Percentiles rank a stretch among this genome's conserved stretches.
phyloP scores from a whole-genome alignment of 805 yeast species.

The Blastobotrys chiropterorum region DNA sequence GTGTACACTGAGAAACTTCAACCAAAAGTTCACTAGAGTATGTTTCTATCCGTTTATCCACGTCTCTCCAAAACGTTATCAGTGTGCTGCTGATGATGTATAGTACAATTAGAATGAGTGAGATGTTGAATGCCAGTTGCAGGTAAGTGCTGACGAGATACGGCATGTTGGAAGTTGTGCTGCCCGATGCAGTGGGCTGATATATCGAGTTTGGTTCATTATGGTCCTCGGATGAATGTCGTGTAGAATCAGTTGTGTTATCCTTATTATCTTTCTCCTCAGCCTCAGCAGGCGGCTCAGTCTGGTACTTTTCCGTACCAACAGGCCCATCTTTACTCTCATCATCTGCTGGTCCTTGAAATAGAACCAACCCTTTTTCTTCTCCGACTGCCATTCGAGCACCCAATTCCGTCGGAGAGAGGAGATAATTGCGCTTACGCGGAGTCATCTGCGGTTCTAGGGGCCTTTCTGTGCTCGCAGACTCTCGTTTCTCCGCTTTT shows the following conservation, averaged over 20 bases:
- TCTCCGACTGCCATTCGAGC: constrained; percentile 1
- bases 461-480: not conserved
- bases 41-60: constrained; percentile 54
- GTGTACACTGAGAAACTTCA: constrained; percentile 59
- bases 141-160: constrained; percentile 56
- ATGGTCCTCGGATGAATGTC: not conserved
- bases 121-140: constrained; percentile 53
- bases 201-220: constrained; percentile 25
- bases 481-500: not conserved
- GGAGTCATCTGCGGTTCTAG: not conserved
- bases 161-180: constrained; percentile 34
- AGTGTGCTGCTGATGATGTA: constrained; percentile 45
- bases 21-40: constrained; percentile 49
- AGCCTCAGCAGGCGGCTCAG: too few relatives aligned
- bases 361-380: not conserved
- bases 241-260: not conserved
- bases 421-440: not conserved
- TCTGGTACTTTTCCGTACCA: not conserved
- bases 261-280: not conserved
- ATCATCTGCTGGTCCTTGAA: not conserved
- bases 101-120: constrained; percentile 40
- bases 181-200: constrained; percentile 16
- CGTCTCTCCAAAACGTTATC: constrained; percentile 55
- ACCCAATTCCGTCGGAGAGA: constrained; percentile 1
- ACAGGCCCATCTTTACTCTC: not conserved